A percentile compares a stretch with the other conserved stretches of the same genome.
phyloP scores from a whole-genome alignment of 352 stramenopile species.

The Phytophthora brassicae region DNA sequence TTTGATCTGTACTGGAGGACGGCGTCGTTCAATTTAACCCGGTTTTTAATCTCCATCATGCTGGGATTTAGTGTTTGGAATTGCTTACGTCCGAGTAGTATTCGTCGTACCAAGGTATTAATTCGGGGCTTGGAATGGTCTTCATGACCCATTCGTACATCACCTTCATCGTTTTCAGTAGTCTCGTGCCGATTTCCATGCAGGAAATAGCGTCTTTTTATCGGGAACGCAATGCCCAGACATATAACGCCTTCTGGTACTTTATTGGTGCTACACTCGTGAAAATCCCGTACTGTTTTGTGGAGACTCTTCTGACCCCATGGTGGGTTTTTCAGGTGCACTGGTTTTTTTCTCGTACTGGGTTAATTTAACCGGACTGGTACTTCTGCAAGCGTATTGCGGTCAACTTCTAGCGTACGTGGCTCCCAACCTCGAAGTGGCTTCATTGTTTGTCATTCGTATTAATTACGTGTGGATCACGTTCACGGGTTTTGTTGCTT shows the following conservation, averaged over 20 bases:
- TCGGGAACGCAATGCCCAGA: conserved; percentile 10
- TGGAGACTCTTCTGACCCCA: conserved; percentile 11
- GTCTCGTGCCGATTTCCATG: conserved; percentile 4
- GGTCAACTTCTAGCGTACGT: conserved; percentile 13
- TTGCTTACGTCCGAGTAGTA: conserved; percentile 21
- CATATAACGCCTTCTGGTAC: conserved; percentile 13
- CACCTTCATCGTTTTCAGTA: conserved; percentile 55
- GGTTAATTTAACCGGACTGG: conserved; percentile 12
- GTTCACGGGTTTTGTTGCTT: conserved; percentile 10
- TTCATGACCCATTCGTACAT: conserved; percentile 76
- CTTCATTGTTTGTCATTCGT: not conserved
- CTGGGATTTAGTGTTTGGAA: conserved; percentile 11
- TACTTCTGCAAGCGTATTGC: conserved; percentile 14
- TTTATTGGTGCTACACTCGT: conserved; percentile 7
- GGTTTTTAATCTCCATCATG: conserved; percentile 31
- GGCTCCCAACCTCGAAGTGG: conserved; percentile 9
- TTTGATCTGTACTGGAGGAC: conserved; percentile 80
- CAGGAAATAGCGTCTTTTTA: conserved; percentile 7
- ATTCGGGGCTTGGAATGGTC: conserved; percentile 64
- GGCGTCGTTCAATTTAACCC: conserved; percentile 73
- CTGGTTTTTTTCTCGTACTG: conserved; percentile 18
- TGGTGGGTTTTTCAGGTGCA: conserved; percentile 15
- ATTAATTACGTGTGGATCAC: conserved; percentile 13
- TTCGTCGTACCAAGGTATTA: conserved; percentile 36
- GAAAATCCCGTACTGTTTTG: conserved; percentile 12